A percentile compares a stretch with the other conserved stretches of the same genome.
phyloP scores from a whole-genome alignment of 176 grass and related monocot species.

The Themeda triandra region DNA sequence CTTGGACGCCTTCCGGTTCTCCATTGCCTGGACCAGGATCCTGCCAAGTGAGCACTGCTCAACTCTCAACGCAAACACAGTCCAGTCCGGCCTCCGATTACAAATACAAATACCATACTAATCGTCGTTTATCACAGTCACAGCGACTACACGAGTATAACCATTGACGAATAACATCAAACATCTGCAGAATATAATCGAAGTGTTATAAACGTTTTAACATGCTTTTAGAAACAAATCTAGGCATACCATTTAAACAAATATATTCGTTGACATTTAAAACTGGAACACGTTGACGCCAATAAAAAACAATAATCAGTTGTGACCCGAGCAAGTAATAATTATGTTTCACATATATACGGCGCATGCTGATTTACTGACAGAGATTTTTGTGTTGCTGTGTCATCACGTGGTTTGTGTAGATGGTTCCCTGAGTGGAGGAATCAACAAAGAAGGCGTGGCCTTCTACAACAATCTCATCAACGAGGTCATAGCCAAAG shows the following conservation, averaged over 20 bases:
- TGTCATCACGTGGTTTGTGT: not conserved
- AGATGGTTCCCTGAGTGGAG: constrained; percentile 2
- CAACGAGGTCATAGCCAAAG: constrained; percentile 12
- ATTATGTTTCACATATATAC: not conserved
- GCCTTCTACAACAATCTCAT: constrained; percentile 12
- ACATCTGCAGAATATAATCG: not conserved
- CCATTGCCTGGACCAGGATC: constrained; percentile 68
- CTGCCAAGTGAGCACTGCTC: constrained; percentile 37
- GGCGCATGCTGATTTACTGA: not conserved
- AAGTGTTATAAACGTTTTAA: not conserved
- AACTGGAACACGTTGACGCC: no score
- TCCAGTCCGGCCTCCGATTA: not conserved
- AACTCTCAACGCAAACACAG: no score
- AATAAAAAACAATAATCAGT: not conserved
- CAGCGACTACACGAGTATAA: not conserved
- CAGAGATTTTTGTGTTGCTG: no score
- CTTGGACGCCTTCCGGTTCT: constrained; percentile 63
- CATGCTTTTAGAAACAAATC: not conserved
- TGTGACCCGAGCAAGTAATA: no score
- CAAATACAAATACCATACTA: no score
- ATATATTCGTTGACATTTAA: no score
- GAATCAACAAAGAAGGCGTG: constrained; percentile 6
- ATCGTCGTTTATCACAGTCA: not conserved
- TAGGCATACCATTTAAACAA: not conserved
- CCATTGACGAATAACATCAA: not conserved